Base-by-base conservation (phyloP, 495 filamentous ascomycete species). In the Talaromyces adpressus region DNA sequence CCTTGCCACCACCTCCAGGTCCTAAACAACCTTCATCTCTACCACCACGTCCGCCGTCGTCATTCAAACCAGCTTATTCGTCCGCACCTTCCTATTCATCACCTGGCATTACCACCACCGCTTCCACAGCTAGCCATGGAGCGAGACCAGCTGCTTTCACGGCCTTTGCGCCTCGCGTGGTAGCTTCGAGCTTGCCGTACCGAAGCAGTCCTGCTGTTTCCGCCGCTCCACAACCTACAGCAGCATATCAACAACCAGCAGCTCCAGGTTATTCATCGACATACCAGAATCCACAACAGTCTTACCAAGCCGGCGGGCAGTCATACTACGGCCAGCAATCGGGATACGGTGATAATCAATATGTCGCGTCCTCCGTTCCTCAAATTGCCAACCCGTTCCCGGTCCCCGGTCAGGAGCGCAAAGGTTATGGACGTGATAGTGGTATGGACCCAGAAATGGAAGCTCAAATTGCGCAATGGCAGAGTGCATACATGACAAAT, bases 401-500 rank as follows among this genome's bases (percentile, higher is more conserved):
- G 2, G 81, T 86, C 1, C 86, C 90, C 6, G 81, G 76, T 49
- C 76, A 79, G 59, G 74, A 75, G 39, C 72, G 75, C 34, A 64
- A 77, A 76, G 63, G 47, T n/a, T 81, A 80, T 18, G 78, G 76
- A 45, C 77, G 71, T 0, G 81, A 81, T 32, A 67, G 79, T n/a
- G 75, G 75, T 22, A 63, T 87, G 47, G 93, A 98, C 69, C 88
- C 92, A 6, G 92, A 97, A 68, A 89, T 91, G 72, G 91, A 94
- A 62, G 92, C 92, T 11, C 90, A 96, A 72, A 93, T 97, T 62
- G 93, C 93, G 53, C 92, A 97, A 74, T 98, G 95, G 91, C 92
- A 96, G 75, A 92, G 88, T 69, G 91, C 94, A 18, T 98, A 98
- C 72, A 83, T 87, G 29, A 30, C 29, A 62, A 84, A 81, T 62